A percentile compares a stretch with the other conserved stretches of the same genome.
Evolutionary conservation across 2,329 filamentous ascomycete species (phyloP).

Genomic region (Phaeosphaeriaceae sp.): DNA sequence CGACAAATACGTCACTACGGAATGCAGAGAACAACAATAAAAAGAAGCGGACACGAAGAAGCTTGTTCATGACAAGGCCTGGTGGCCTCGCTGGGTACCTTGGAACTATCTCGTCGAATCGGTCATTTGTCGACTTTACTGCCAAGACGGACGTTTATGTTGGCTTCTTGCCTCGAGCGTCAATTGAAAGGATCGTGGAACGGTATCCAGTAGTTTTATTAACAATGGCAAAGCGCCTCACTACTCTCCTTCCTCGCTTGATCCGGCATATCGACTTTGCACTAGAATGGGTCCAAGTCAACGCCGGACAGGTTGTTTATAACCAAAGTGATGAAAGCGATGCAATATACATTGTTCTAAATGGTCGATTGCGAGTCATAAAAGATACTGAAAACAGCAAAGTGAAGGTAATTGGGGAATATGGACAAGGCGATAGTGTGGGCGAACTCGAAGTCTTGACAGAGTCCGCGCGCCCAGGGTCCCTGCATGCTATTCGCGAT

Average conservation of each 20-base stretch:
- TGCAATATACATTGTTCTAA: constrained; percentile 96
- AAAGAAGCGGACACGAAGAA: constrained; percentile 66
- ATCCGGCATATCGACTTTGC: constrained; percentile 98
- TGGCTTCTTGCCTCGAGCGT: constrained; percentile 84
- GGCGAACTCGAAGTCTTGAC: constrained; percentile 97
- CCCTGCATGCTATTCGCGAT: constrained; percentile 92
- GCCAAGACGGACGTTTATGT: constrained; percentile 99
- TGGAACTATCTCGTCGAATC: constrained; percentile 90
- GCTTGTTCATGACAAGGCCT: constrained; percentile 89
- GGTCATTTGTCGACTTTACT: constrained; percentile 94
- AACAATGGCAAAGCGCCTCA: constrained; percentile 95
- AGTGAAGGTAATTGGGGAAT: constrained; percentile 88
- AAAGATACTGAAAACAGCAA: constrained; percentile 81
- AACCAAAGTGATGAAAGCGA: constrained; percentile 95
- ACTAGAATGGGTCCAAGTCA: constrained; percentile 96
- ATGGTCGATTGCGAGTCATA: constrained; percentile 85
- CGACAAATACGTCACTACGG: constrained; percentile 32
- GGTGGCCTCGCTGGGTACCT: constrained; percentile 94
- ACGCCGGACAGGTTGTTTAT: constrained; percentile 92
- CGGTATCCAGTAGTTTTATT: constrained; percentile 89
- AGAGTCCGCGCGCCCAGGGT: constrained; percentile 87
- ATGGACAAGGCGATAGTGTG: constrained; percentile 95
- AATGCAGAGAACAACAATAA: constrained; percentile 42
- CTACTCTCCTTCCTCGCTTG: constrained; percentile 83
- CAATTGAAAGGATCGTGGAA: constrained; percentile 90